Base-by-base conservation (phyloP, 768 basidiomycete species). In the Krasilnikovozyma curviuscula region DNA sequence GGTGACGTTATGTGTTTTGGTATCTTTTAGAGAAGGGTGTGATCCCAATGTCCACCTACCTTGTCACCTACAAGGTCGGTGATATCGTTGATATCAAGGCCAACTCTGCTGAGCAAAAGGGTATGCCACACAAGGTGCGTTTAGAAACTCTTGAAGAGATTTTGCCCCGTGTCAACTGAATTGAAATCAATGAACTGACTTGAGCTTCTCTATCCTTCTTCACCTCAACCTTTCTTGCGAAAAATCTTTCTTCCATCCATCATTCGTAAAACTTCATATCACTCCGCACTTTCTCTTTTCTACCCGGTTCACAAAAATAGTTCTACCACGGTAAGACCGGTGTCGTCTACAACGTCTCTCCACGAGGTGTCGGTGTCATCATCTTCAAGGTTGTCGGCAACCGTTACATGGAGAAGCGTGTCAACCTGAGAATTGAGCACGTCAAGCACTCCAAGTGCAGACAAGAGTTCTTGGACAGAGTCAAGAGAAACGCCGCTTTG, bases 31-130 rank as follows among this genome's bases (percentile, higher is more conserved):
- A 89, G 62, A 80, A 86, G 65, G 93, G 93, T 63, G 74, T 75
- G 57, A 73, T 88, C 54, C 82, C 82, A 66, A 53, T 95, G 63
- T 88, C 91, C 55, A 95, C 88, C 19, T 97, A 78, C 77, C 71
- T 97, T 62, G 75, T 80, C 68, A 77, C 78, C 71, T 98, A 81
- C 77, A 77, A 77, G 57, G 77, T 97, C 57, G 93, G 93, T 54
- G 93, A 98, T 66, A 93, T 97, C 59, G 93, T 98, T 60, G 93
- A 98, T 71, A 97, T 98, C 76, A 95, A 93, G 73, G 91, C 91
- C 58, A 97, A 98, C 64, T 77, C 89, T 52, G 84, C 93, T 37
- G 83, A 93, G 69, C 93, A 98, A 78, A 91, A 89, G 81, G 93
- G 93, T 68, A 93, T 97, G 86, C 89, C 89, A 67, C 91, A 95